Percentiles rank a stretch among this genome's conserved stretches.
These are phyloP conservation scores for Athelia sp. DNA, from an alignment of 1,284 basidiomycete genomes.

Conservation along the genomic window DNA sequence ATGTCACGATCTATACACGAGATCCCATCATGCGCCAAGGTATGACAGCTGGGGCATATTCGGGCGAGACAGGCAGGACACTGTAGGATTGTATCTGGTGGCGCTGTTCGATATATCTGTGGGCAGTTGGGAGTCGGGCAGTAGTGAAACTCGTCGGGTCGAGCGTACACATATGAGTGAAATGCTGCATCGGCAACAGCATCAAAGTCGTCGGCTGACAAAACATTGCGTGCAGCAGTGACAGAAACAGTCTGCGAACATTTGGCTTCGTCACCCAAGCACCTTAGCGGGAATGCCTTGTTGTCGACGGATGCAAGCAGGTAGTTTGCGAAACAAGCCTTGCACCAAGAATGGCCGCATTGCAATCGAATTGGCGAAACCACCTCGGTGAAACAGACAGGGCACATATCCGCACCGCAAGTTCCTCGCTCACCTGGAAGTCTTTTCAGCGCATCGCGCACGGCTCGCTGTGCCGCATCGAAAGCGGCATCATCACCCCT, in stretches of 20 bases:
- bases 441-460: conserved; percentile 29
- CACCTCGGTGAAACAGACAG: conserved; percentile 55
- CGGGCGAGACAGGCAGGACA: conserved; percentile 67
- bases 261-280: conserved; percentile 54
- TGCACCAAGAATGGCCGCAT: conserved; percentile 67
- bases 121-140: conserved; percentile 74
- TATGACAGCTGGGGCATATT: conserved; percentile 63
- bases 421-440: conserved; percentile 16
- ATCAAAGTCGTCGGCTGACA: conserved; percentile 47
- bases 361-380: conserved; percentile 43
- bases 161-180: conserved; percentile 46
- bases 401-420: conserved; percentile 34
- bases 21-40: conserved; percentile 61
- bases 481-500: conserved; percentile 28
- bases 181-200: conserved; percentile 53
- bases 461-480: conserved; percentile 31
- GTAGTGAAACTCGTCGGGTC: conserved; percentile 56
- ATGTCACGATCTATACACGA: conserved; percentile 50
- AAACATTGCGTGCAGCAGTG: conserved; percentile 38
- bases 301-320: conserved; percentile 50
- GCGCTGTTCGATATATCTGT: conserved; percentile 57
- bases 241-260: conserved; percentile 53
- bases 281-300: conserved; percentile 61
- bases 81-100: conserved; percentile 48
- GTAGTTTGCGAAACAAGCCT: conserved; percentile 51